Evolutionary conservation across 2,329 filamentous ascomycete genomes (phyloP), one percentile per base, ranked within the genome.

Genomic region (Exophiala aquamarina): DNA sequence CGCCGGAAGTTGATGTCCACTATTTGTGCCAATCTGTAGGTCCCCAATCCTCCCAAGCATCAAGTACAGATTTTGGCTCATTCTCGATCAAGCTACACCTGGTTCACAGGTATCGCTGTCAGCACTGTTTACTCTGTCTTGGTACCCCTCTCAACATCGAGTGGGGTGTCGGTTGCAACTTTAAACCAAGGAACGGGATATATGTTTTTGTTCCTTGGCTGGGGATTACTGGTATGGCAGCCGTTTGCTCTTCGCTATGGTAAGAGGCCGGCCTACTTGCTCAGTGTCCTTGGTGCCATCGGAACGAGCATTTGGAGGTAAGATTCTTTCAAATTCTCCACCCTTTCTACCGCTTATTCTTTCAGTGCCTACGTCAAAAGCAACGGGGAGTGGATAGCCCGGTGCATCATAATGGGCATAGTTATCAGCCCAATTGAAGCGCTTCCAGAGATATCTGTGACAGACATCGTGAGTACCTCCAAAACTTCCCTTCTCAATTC

Each of bases 341-440:
- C 9, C 14, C 17, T 8, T 15, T 18, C 7, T 14, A 14, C 14
- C 23, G 7, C 34, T 39, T 63, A 26, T 58, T 46, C 5, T 46
- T 15, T 69, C 70, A 68, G 23, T 18, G 65, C 71, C 0, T 67
- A 72, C 45, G 66, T 67, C 3, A 69, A 65, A 21, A 69, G 63
- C 8, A 67, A 70, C 18, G 70, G 72, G 3, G 67, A 74, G 50
- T 76, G 72, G 72, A 70, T 70, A 19, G 72, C 70, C 4, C 70
- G 70, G 50, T 70, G 70, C 35, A 66, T 76, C 19, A 52, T 77
- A 1, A 67, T 70, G 41, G 74, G 74, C 1, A 70, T 76, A 50
- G 68, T 73, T 21, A 66, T 63, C n/a, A 67, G 72, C 2, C 72
- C 74, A 1, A 69, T 75, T n/a, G 74, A 77, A 53, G 69, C 69